These are phyloP conservation scores for Cercophora newfieldiana DNA, from an alignment of 495 filamentous ascomycete species.

Conservation along the genomic window DNA sequence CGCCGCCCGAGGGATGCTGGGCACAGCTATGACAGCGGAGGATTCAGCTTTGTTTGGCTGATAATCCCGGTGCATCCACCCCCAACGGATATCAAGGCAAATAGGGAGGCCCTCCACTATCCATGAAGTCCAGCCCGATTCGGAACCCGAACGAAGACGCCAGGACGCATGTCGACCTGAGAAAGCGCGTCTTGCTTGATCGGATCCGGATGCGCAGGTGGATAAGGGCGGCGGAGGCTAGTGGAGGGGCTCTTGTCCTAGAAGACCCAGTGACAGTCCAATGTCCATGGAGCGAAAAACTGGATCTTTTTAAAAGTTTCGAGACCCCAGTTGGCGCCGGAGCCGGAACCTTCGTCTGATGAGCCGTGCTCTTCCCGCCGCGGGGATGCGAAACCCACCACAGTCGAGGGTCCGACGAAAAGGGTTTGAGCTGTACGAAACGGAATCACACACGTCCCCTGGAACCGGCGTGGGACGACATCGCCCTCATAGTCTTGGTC, in stretches of 20 bases:
- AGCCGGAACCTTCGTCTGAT: conserved; percentile 17
- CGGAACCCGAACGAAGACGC: background rate
- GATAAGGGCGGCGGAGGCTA: no score
- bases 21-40: background rate
- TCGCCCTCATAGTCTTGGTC: background rate
- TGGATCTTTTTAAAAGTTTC: background rate
- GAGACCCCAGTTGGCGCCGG: conserved; percentile 13
- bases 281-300: background rate
- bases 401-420: conserved; percentile 8
- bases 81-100: background rate
- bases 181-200: background rate
- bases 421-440: conserved; percentile 13
- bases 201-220: background rate
- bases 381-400: conserved; percentile 11
- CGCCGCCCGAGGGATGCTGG: no score
- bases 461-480: background rate
- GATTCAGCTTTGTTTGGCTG: background rate
- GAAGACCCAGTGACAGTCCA: background rate
- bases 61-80: conserved; percentile 3
- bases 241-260: no score
- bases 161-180: background rate
- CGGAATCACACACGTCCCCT: no score
- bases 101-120: background rate
- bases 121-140: background rate
- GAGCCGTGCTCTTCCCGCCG: conserved; percentile 5